phyloP scores from a whole-genome alignment of 1,284 basidiomycete genomes.

The Ceratorhiza oryzae-sativae region DNA sequence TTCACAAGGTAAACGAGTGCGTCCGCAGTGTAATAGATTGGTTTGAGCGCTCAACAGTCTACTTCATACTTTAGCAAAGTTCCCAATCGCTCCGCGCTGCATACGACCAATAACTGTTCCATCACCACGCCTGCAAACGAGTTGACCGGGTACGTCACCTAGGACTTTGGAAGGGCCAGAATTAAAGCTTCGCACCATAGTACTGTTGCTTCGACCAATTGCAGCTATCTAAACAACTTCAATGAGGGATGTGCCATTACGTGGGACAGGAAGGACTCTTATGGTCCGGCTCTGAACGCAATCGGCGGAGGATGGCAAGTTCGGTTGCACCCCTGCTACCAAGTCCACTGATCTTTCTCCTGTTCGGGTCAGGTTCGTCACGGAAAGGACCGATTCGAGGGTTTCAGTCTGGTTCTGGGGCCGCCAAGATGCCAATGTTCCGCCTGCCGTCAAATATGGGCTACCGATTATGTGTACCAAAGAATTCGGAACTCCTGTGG shows the following conservation, averaged over 20 bases:
- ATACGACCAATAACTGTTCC: conserved; percentile 55
- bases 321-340: not conserved
- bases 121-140: conserved; percentile 49
- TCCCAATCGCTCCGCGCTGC: conserved; percentile 63
- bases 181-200: conserved; percentile 46
- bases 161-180: not conserved
- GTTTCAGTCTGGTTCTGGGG: conserved; percentile 62
- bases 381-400: conserved; percentile 40
- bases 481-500: conserved; percentile 57
- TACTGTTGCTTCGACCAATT: conserved; percentile 55
- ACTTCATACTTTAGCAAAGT: conserved; percentile 15
- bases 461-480: conserved; percentile 34
- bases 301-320: conserved; percentile 65
- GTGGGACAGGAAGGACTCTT: conserved; percentile 56
- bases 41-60: not conserved
- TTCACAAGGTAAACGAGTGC: conserved; percentile 20
- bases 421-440: conserved; percentile 53
- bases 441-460: conserved; percentile 55
- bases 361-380: conserved; percentile 35
- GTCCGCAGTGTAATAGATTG: not conserved
- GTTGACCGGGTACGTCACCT: conserved; percentile 46
- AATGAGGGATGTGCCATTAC: conserved; percentile 71
- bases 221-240: conserved; percentile 59
- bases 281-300: conserved; percentile 65
- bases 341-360: not conserved